Base-by-base conservation (phyloP, 2,329 filamentous ascomycete species). In the Neobulgaria alba region DNA sequence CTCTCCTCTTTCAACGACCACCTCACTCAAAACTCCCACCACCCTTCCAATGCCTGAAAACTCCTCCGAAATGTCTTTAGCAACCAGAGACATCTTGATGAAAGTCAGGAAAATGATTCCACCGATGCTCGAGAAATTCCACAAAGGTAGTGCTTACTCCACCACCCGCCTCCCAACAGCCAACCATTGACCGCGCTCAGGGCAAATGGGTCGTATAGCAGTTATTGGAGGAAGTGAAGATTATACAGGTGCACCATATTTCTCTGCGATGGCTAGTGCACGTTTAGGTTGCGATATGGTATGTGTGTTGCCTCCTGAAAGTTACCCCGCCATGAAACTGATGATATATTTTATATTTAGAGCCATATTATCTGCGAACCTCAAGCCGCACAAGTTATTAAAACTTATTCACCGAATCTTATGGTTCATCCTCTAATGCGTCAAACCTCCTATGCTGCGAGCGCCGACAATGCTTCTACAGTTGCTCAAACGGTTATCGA, bases 391-490 rank as follows among this genome's bases (percentile, higher is more conserved):
- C 72, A 77, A 57, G 89, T 95, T 29, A 95, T 98, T 66, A 98
- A 98, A 69, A 86, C 87, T 3, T 98, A 96, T 68, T 95, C 89
- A 15, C 92, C 92, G 2, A 95, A 96, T 61, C 72, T 98, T 19
- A 98, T 98, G 90, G 92, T 98, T 9, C 92, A 96, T 63, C 92
- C 92, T 1, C 76, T 95, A 52, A 90, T 98, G 78, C 84, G 87
- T 20, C 86, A 92, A 63, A 76, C 78, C 33, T 57, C 65, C 16
- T 71, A 76, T 52, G 65, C 75, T 39, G 61, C 65, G 17, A 62
- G 67, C 36, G 64, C 69, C 39, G 75, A 82, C 41, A 67, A 68
- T 10, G 72, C 82, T 2, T 69, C 67, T 10, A 59, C 67, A 39
- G 72, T 95, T 35, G 77, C 85, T 7, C 63, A 72, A 17, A 67